Evolutionary conservation across 2,329 filamentous ascomycete species (phyloP), one percentile per base, ranked within the genome.

Genomic region (Colletotrichum magnum): DNA sequence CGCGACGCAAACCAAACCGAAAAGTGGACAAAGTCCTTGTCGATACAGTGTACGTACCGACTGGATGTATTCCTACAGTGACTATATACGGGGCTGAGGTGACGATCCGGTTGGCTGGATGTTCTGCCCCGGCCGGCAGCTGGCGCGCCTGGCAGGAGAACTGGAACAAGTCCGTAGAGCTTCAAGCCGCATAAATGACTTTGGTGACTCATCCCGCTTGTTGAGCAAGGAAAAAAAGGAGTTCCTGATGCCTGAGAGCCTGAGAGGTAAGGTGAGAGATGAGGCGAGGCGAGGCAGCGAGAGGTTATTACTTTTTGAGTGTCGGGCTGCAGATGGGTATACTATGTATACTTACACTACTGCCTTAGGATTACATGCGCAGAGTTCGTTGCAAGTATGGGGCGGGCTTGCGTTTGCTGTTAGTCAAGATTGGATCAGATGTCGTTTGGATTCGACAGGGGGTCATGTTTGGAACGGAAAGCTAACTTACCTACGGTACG

Each of bases 391-490:
- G 39, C 62, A 69, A 69, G 61, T 66, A 66, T 56, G 61, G 62
- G 43, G 61, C 64, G 52, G 54, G 60, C 66, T 69, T 69, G 63
- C 62, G 66, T 66, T 69, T 66, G 56, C 50, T 36, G 62, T 69
- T 66, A 60, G 66, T 66, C 66, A 66, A 66, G 32, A 66, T 69
- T 60, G 63, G 66, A 69, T 51, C 66, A 57, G 62, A 69, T 56
- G 51, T 47, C 62, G 24, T 60, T 36, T 56, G 59, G 50, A 39
- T 60, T 18, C 36, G 32, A 52, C 61, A 48, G 50, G 50, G 64
- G 61, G 50, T 12, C n/a, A 16, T 60, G 56, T 60, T 50, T 66
- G 61, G 66, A 56, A 28, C 50, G 39, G 39, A 51, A 66, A 48
- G 32, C 32, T 36, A 36, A 36, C 32, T 10, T 36, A 36, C 32